Base-by-base conservation (phyloP, 2,329 filamentous ascomycete genomes). In the Decorospora gaudefroyi region DNA sequence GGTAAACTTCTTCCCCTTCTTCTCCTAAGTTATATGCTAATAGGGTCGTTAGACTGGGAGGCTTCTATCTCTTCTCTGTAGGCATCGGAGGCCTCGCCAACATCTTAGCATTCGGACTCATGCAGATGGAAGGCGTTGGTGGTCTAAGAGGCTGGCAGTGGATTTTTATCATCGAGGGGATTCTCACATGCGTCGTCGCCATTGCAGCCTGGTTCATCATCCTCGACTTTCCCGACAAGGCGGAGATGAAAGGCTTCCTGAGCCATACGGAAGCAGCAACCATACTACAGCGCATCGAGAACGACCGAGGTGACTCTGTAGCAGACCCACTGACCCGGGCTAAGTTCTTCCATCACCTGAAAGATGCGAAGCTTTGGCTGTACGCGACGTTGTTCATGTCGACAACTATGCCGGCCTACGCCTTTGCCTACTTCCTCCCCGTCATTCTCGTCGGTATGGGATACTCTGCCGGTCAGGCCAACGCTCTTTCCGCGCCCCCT, bases 91-190 rank as follows among this genome's bases (percentile, higher is more conserved):
- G 61, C 6, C 31, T 64, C 8, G 61, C 61, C 4, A 62, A 53
- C 11, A 62, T 65, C 13, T 46, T 65, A 4, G 61, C 61, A 11
- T 65, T 61, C 29, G 61, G 57, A 4, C 47, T 64, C 12, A 62
- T 59, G 53, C 61, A 63, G 17, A 59, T 65, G 56, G 55, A 64
- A 39, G 62, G 62, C 6, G 23, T 47, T 7, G 48, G 40, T 2
- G 56, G 54, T 2, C 25, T 63, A 4, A 49, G 56, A 0, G 62
- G 62, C 16, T 66, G 63, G 63, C 50, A 46, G 8, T 66, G 62
- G 61, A 65, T 65, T 19, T 63, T 67, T 39, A 55, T 61, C 19
- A 48, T 65, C 11, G 61, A 66, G 19, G 63, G 62, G 0, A 56
- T 62, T 10, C 30, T 64, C 1, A 65, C 63, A 2, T 59, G 56